Conservation (phyloP, 2,329 filamentous ascomycete genomes). For the Paracamarosporium sp. region DNA sequence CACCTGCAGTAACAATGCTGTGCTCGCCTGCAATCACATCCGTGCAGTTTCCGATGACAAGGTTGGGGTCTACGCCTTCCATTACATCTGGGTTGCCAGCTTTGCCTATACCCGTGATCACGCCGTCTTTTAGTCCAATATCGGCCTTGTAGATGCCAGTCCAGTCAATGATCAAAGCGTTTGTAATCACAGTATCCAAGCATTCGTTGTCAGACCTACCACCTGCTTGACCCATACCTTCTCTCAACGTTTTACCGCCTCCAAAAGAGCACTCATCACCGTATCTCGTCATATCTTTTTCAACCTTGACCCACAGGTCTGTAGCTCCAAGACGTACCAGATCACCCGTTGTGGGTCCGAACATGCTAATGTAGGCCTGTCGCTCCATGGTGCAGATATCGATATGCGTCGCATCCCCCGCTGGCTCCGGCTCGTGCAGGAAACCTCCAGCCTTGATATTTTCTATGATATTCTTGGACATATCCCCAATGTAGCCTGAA, state of each 20-base stretch:
- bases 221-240: conserved; percentile 94
- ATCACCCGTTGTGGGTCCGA: conserved; percentile 90
- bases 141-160: conserved; percentile 95
- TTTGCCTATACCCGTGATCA: conserved; percentile 90
- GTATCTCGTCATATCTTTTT: conserved; percentile 82
- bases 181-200: conserved; percentile 86
- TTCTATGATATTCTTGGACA: conserved; percentile 69
- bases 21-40: conserved; percentile 92
- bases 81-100: conserved; percentile 97
- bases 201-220: conserved; percentile 74
- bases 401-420: conserved; percentile 61
- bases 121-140: conserved; percentile 87
- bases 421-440: conserved; percentile 74
- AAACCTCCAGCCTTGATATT: conserved; percentile 77
- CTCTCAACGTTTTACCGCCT: conserved; percentile 89
- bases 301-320: conserved; percentile 88
- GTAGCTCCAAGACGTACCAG: conserved; percentile 81
- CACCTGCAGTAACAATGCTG: conserved; percentile 89
- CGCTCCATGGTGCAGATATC: conserved; percentile 75
- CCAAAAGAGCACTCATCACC: conserved; percentile 97
- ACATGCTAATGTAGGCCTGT: conserved; percentile 83
- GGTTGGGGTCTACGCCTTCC: conserved; percentile 78
- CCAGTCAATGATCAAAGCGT: conserved; percentile 90
- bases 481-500: conserved; percentile 71
- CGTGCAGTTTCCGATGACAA: conserved; percentile 87